These are phyloP conservation scores for Luffa aegyptiaca DNA, from an alignment of 306 rosid genomes.

Conservation along the genomic window DNA sequence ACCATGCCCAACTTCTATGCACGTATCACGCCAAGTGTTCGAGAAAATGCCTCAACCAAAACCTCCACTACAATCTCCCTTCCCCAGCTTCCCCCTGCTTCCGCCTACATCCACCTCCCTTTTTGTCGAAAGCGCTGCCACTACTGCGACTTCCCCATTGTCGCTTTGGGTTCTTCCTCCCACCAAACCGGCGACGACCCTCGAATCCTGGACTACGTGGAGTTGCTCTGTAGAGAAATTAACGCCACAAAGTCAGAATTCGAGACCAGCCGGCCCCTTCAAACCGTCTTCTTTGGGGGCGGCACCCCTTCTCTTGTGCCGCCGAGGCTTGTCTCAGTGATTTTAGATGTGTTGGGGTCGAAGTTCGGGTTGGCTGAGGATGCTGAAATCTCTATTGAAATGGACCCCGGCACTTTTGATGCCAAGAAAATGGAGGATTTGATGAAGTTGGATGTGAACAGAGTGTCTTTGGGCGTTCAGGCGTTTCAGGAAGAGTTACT, in stretches of 20 bases:
- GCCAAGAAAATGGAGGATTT: conserved; percentile 41
- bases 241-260: conserved; percentile 33
- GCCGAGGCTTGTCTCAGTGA: conserved; percentile 46
- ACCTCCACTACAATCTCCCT: neutral
- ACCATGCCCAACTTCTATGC: conserved; percentile 14
- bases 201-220: conserved; percentile 50
- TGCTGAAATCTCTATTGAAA: conserved; percentile 80
- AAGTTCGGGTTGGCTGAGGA: conserved; percentile 50
- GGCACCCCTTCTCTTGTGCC: conserved; percentile 93
- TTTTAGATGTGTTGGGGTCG: conserved; percentile 39
- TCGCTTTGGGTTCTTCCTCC: conserved; percentile 78
- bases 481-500: conserved; percentile 79
- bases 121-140: conserved; percentile 95
- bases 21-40: conserved; percentile 40
- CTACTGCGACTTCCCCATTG: conserved; percentile 85
- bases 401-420: conserved; percentile 96
- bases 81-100: conserved; percentile 28
- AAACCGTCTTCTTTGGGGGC: conserved; percentile 82
- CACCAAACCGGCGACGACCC: conserved; percentile 48
- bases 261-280: conserved; percentile 33
- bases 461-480: conserved; percentile 91
- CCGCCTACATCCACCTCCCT: conserved; percentile 91
- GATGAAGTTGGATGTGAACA: conserved; percentile 63
- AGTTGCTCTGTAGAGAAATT: conserved; percentile 69
- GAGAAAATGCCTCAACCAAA: conserved; percentile 45